Conservation (phyloP, 352 stramenopile species). For the Phytophthora capsici region DNA sequence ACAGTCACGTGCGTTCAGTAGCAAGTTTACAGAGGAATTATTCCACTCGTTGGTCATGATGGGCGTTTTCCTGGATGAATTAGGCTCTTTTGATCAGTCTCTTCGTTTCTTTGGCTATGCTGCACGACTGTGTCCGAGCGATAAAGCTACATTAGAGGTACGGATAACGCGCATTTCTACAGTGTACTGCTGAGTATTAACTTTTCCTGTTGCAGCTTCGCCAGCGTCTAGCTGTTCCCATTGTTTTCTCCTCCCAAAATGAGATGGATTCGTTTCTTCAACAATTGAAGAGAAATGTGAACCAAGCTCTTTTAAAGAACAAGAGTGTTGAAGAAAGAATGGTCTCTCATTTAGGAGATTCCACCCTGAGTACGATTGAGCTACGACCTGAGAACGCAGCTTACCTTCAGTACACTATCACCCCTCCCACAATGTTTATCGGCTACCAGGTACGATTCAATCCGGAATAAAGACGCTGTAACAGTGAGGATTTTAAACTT, state of each 20-base stretch:
- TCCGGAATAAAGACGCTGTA: not conserved
- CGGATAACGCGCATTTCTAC: not conserved
- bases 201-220: constrained; percentile 19
- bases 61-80: constrained; percentile 71
- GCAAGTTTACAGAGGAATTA: constrained; percentile 49
- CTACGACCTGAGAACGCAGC: constrained; percentile 42
- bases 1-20: constrained; percentile 35
- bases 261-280: constrained; percentile 32
- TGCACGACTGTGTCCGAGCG: constrained; percentile 38
- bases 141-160: constrained; percentile 50
- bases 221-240: constrained; percentile 34
- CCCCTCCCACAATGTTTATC: constrained; percentile 69
- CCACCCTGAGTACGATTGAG: not conserved
- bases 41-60: constrained; percentile 58
- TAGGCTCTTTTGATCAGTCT: constrained; percentile 56
- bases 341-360: constrained; percentile 26
- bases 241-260: constrained; percentile 36
- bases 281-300: constrained; percentile 13
- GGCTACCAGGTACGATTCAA: constrained; percentile 56
- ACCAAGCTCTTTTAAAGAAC: constrained; percentile 4
- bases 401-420: constrained; percentile 68
- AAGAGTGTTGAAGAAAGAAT: constrained; percentile 17
- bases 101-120: constrained; percentile 49
- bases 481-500: too few species aligned
- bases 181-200: too few species aligned